Evolutionary conservation across 495 filamentous ascomycete genomes (phyloP).

Genomic region (Tuber calosporum): DNA sequence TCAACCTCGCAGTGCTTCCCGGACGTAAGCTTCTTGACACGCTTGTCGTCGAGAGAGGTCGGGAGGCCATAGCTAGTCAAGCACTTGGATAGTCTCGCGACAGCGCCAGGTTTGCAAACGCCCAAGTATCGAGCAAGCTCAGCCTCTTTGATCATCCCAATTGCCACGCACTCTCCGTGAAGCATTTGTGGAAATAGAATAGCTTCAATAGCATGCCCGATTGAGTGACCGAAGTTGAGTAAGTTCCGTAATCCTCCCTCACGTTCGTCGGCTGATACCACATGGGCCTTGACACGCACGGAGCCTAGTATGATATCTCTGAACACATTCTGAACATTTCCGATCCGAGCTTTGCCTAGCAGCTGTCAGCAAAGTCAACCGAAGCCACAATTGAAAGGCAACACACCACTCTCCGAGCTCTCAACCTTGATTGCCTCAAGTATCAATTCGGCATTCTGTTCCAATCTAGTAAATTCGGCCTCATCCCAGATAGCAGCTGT

Average conservation of each 20-base stretch:
- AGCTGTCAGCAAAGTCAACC: constrained; percentile 15
- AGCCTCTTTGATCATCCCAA: constrained; percentile 97
- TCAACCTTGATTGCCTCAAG: constrained; percentile 61
- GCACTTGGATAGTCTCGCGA: constrained; percentile 83
- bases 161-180: constrained; percentile 90
- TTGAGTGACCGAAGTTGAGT: constrained; percentile 96
- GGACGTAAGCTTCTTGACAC: constrained; percentile 75
- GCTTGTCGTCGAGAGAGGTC: constrained; percentile 73
- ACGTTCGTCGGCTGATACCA: constrained; percentile 86
- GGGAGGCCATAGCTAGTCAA: constrained; percentile 89
- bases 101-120: constrained; percentile 75
- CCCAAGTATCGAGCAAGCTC: constrained; percentile 86
- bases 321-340: constrained; percentile 63
- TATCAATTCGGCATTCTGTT: constrained; percentile 68
- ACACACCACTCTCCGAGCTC: constrained; percentile 43
- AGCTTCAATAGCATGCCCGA: constrained; percentile 93
- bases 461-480: constrained; percentile 74
- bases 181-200: constrained; percentile 91
- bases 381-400: not conserved
- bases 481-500: constrained; percentile 95
- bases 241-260: constrained; percentile 92
- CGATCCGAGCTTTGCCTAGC: constrained; percentile 52
- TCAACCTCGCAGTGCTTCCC: constrained; percentile 89
- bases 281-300: constrained; percentile 80
- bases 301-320: constrained; percentile 85